Evolutionary conservation across 2,329 filamentous ascomycete genomes (phyloP).

Genomic region (Rutstroemia sp.): DNA sequence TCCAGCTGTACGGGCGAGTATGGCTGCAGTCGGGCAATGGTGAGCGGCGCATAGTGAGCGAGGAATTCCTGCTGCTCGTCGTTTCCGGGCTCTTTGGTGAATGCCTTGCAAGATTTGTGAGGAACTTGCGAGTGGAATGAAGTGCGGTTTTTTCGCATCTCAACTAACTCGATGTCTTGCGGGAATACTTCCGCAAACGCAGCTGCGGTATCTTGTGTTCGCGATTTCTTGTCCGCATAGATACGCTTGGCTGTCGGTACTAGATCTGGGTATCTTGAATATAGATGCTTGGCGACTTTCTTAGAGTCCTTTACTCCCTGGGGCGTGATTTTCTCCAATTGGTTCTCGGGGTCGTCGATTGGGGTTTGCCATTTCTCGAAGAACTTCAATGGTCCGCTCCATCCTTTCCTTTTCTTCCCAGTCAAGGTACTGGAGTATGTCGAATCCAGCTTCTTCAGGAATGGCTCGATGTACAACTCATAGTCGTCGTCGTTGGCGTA

Average conservation of each 20-base stretch:
- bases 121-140: conserved; percentile 31
- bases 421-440: conserved; percentile 19
- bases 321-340: conserved; percentile 26
- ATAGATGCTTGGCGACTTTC: conserved; percentile 24
- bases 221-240: conserved; percentile 26
- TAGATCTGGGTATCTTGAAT: conserved; percentile 23
- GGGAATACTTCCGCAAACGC: conserved; percentile 25
- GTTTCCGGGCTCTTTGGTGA: conserved; percentile 25
- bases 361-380: conserved; percentile 25
- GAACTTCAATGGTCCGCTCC: conserved; percentile 23
- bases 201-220: conserved; percentile 26
- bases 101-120: conserved; percentile 55
- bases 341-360: conserved; percentile 26
- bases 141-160: conserved; percentile 44
- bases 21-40: conserved; percentile 48
- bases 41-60: conserved; percentile 51
- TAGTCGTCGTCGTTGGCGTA: conserved; percentile 46
- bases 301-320: conserved; percentile 25
- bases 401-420: conserved; percentile 20
- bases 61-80: conserved; percentile 32
- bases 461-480: conserved; percentile 43
- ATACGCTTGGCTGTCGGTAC: conserved; percentile 26
- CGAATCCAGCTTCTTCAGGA: conserved; percentile 47
- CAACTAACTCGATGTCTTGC: conserved; percentile 23
- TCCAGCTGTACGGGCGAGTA: conserved; percentile 55